Percentiles rank a stretch among this genome's conserved stretches.
phyloP scores from a whole-genome alignment of 2,329 filamentous ascomycete species.

The Hymenoscyphus fraxineus region DNA sequence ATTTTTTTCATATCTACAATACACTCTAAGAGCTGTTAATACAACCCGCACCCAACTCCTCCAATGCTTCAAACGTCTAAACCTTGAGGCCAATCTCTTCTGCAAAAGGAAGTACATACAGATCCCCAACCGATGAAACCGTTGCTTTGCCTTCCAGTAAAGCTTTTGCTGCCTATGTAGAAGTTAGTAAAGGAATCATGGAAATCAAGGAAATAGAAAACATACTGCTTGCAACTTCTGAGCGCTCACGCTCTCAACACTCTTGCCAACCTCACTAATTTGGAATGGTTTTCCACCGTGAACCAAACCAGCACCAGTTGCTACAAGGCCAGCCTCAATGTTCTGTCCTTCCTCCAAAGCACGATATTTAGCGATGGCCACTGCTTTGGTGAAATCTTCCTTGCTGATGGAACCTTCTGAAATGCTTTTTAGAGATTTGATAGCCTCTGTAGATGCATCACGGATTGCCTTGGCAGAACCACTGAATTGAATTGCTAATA shows the following conservation, averaged over 20 bases:
- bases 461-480: constrained; percentile 72
- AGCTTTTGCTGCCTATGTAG: constrained; percentile 73
- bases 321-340: constrained; percentile 71
- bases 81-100: constrained; percentile 92
- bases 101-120: constrained; percentile 86
- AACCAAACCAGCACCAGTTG: constrained; percentile 80
- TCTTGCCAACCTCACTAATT: constrained; percentile 73
- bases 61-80: constrained; percentile 53
- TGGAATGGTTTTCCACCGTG: constrained; percentile 80
- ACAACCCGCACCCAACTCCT: constrained; percentile 28
- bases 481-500: constrained; percentile 76
- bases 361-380: constrained; percentile 90
- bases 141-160: constrained; percentile 85
- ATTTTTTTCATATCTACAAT: constrained; percentile 35
- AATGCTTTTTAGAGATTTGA: constrained; percentile 78
- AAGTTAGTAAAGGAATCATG: constrained; percentile 9
- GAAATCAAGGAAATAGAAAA: constrained; percentile 35
- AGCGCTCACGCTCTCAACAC: constrained; percentile 74
- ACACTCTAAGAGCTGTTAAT: constrained; percentile 37
- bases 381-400: constrained; percentile 88
- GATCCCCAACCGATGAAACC: constrained; percentile 85
- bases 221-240: constrained; percentile 83
- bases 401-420: constrained; percentile 70
- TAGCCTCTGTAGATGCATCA: constrained; percentile 69
- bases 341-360: constrained; percentile 79